Evolutionary conservation across 176 grass and related monocot genomes (phyloP).

Genomic region (Cymbopogon citratus): DNA sequence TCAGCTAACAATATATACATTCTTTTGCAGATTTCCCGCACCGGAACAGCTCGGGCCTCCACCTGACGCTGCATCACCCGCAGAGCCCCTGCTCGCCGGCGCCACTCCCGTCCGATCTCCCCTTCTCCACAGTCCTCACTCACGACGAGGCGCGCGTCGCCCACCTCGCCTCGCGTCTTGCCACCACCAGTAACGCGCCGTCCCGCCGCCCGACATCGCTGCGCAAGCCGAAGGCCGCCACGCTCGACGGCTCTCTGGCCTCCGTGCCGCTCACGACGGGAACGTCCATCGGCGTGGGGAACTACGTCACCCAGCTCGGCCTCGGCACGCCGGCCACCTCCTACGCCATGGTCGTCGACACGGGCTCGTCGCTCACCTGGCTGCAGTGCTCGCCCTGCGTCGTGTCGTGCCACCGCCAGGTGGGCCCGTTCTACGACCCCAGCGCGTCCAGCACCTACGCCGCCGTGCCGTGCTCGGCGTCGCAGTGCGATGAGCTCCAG

Average conservation of each 20-base stretch:
- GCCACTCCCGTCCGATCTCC: slow-evolving; percentile 35
- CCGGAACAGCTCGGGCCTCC: slow-evolving; percentile 49
- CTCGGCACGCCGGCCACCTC: slow-evolving; percentile 55
- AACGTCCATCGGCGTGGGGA: slow-evolving; percentile 63
- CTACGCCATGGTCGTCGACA: slow-evolving; percentile 85
- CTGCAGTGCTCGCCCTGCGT: slow-evolving; percentile 76
- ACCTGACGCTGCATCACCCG: slow-evolving; percentile 65
- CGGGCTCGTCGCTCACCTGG: slow-evolving; percentile 79
- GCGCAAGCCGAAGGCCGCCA: background rate
- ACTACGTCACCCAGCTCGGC: slow-evolving; percentile 70
- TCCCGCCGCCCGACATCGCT: slow-evolving; percentile 35
- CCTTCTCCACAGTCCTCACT: slow-evolving; percentile 55
- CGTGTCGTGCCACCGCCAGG: slow-evolving; percentile 73
- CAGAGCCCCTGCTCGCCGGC: slow-evolving; percentile 72
- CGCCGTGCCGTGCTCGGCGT: slow-evolving; percentile 43
- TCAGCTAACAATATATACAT: no score
- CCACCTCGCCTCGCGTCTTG: slow-evolving; percentile 45
- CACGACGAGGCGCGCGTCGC: slow-evolving; percentile 58
- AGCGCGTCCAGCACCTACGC: slow-evolving; percentile 43
- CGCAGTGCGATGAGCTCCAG: slow-evolving; percentile 49
- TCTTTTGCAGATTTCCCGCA: slow-evolving; percentile 31
- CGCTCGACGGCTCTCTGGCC: background rate
- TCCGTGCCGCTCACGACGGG: slow-evolving; percentile 53
- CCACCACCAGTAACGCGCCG: background rate
- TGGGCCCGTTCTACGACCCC: slow-evolving; percentile 51